Evolutionary conservation across 345 rosid species (phyloP).

Genomic region (Hibiscus tridactylites): DNA sequence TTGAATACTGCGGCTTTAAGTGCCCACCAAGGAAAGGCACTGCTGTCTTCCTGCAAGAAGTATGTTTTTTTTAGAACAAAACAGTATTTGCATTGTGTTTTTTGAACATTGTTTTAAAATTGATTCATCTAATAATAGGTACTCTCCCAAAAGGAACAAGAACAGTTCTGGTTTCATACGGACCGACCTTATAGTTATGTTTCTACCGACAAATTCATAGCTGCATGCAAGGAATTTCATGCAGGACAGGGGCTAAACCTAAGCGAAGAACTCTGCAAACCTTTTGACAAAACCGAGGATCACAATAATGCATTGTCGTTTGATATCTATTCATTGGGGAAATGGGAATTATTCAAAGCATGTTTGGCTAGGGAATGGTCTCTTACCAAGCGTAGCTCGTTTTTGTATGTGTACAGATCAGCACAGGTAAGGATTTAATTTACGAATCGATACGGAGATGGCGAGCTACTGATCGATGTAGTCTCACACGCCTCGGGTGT

Average conservation of each 20-base stretch:
- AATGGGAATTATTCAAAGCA: slow-evolving; percentile 52
- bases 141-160: slow-evolving; percentile 56
- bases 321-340: slow-evolving; percentile 30
- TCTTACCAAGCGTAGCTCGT: slow-evolving; percentile 41
- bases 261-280: slow-evolving; percentile 27
- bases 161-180: slow-evolving; percentile 39
- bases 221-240: slow-evolving; percentile 29
- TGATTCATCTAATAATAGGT: slow-evolving; percentile 22
- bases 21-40: slow-evolving; percentile 65
- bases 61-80: background rate
- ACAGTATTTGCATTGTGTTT: background rate
- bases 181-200: slow-evolving; percentile 35
- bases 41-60: slow-evolving; percentile 70
- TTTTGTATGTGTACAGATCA: slow-evolving; percentile 30
- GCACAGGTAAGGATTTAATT: slow-evolving; percentile 22
- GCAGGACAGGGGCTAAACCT: slow-evolving; percentile 27
- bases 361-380: slow-evolving; percentile 55
- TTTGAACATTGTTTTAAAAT: background rate
- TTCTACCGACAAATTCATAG: slow-evolving; percentile 28
- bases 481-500: background rate
- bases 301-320: slow-evolving; percentile 37
- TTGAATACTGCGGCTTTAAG: slow-evolving; percentile 53
- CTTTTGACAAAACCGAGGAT: slow-evolving; percentile 25
- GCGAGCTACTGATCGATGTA: background rate
- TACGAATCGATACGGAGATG: background rate